Conservation (phyloP, 768 basidiomycete species). For the Dioszegia hungarica region DNA sequence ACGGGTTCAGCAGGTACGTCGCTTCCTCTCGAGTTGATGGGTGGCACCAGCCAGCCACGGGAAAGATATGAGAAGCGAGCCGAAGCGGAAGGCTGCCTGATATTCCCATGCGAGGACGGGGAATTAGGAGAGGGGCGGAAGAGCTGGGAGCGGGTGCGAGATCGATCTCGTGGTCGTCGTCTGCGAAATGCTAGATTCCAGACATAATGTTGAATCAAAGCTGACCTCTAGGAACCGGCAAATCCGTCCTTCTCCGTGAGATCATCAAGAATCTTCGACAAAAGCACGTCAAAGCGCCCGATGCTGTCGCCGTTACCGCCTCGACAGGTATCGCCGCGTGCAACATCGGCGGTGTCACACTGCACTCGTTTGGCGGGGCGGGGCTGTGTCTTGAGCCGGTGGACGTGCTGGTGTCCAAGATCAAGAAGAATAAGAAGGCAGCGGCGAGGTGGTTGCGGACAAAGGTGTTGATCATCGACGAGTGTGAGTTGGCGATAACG, state of each 20-base stretch:
- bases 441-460: constrained; percentile 73
- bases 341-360: constrained; percentile 91
- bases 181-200: no score
- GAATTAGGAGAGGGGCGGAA: no score
- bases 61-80: no score
- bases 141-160: no score
- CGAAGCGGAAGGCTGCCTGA: no score
- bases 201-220: no score
- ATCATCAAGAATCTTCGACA: constrained; percentile 72
- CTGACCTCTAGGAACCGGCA: constrained; percentile 71
- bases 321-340: constrained; percentile 96
- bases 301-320: constrained; percentile 87
- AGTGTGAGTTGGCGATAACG: constrained; percentile 56
- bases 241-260: constrained; percentile 87
- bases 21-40: no score
- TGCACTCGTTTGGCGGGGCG: constrained; percentile 94
- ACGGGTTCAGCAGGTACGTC: constrained; percentile 90
- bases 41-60: no score
- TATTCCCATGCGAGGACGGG: no score
- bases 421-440: constrained; percentile 81
- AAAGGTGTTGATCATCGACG: constrained; percentile 80
- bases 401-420: constrained; percentile 60
- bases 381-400: constrained; percentile 70
- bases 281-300: constrained; percentile 55
- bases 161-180: no score